Base-by-base conservation (phyloP, 768 basidiomycete genomes). In the Cystobasidium tubakii region DNA sequence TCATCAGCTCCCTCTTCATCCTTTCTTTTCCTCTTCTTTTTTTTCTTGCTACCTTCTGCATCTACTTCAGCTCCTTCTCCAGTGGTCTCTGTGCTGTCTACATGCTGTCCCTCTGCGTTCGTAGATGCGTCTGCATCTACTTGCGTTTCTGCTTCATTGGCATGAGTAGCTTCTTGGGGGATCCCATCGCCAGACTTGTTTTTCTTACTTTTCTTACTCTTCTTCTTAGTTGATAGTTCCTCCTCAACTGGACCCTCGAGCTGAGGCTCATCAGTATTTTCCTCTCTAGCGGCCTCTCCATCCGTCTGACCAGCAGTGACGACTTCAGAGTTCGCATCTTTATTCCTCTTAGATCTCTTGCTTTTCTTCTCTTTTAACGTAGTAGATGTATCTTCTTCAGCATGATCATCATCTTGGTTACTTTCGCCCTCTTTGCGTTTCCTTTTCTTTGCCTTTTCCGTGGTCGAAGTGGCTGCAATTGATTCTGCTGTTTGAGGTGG, bases 1-100 rank as follows among this genome's bases (percentile, higher is more conserved):
- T 27, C 82, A 83, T 75, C 87, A 86, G 7, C 90, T 83, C 46
- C 54, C 54, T 65, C 46, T 66, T 77, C 54, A 36, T 53, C n/a
- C 55, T 50, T 70, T 66, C 29, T 34, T 39, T 62, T 43, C 60
- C 31, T 74, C 73, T 36, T 66, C 29, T 39, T 62, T 23, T 66
- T 50, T 23, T 25, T 55, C 53, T 39, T 60, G 39, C 62, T 44
- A 21, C 44, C 27, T 29, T 54, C 44, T 66, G 70, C 50, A n/a
- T 44, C 74, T 17, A 27, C 31, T 9, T 60, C 74, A 67, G 36
- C 65, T 29, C 34, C 73, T 12, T 42, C 23, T 66, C 31, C 73
- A 44, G 39, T 27, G 63, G 62, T 76, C 65, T 1, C 65, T 13
- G 34, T 76, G 21, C 75, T 44, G 36, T 50, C 21, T 36, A 34